Base-by-base conservation (phyloP, 2,329 filamentous ascomycete species). In the Penicillium sp. region DNA sequence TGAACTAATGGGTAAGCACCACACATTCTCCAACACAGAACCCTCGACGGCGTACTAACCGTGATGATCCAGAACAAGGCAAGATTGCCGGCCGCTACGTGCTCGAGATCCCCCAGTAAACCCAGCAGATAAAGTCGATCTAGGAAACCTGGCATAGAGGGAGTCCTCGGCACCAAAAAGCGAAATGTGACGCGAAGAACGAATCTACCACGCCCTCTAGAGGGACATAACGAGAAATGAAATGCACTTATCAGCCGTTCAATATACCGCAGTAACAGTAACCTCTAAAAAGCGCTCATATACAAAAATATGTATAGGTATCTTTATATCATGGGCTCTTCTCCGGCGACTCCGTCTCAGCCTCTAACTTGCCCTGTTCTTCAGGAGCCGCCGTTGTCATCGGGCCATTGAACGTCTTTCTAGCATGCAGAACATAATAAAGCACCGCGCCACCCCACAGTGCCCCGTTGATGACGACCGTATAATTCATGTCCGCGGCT, bases 371-470 rank as follows among this genome's bases (percentile, higher is more conserved):
- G n/a, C n/a, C n/a, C n/a, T n/a, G n/a, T n/a, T n/a, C n/a, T n/a
- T n/a, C n/a, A n/a, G n/a, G n/a, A n/a, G n/a, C n/a, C n/a, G n/a
- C 63, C 1, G 79, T 82, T 41, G 74, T 74, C 60, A 75, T 77
- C 0, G 79, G 79, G 1, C 79, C 79, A 0, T 67, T 77, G 50
- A 80, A 81, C 78, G 78, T 81, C 48, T 78, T 80, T 35, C 72
- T 65, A 3, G 78, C 79, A 54, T 75, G 74, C 9, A 79, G 50
- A 48, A 70, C 72, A 51, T 81, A 82, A 58, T 82, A 82, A 1
- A 67, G 33, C 50, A 80, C 57, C 0, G 73, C 69, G 1, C 77
- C 77, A 10, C 74, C 63, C 79, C 79, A 83, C 1, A 83, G 73
- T 3, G 73, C 72, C 21, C 68, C 69, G 47, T 81, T 81, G 43